Evolutionary conservation across 495 filamentous ascomycete genomes (phyloP).

Genomic region (Penicillium salamii): DNA sequence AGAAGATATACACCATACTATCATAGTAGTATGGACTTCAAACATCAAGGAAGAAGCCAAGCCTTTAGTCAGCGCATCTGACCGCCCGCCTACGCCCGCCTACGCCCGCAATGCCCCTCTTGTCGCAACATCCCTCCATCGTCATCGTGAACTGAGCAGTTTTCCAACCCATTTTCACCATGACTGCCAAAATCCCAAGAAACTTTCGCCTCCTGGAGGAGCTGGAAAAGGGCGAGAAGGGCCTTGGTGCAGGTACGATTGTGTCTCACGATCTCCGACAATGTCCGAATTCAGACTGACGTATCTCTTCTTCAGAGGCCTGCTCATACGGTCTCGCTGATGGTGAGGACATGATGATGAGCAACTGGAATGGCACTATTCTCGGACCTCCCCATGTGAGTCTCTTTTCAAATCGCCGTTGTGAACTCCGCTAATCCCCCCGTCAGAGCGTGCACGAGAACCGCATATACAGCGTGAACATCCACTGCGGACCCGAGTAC

Average conservation of each 20-base stretch:
- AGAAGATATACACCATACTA: no score
- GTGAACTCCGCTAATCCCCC: slow-evolving; percentile 9
- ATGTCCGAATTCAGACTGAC: slow-evolving; percentile 9
- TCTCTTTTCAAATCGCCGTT: slow-evolving; percentile 11
- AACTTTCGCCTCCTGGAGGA: slow-evolving; percentile 97
- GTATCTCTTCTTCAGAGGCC: slow-evolving; percentile 60
- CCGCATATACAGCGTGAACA: slow-evolving; percentile 95
- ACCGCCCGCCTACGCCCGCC: slow-evolving; percentile 4
- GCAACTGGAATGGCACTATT: slow-evolving; percentile 97
- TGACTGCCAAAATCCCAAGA: slow-evolving; percentile 83
- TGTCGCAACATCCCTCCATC: slow-evolving; percentile 11
- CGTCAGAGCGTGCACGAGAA: slow-evolving; percentile 91
- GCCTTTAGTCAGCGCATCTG: slow-evolving; percentile 19
- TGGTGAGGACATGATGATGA: slow-evolving; percentile 94
- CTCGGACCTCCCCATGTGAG: slow-evolving; percentile 93
- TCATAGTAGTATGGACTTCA: no score
- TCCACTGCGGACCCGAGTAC: slow-evolving; percentile 90
- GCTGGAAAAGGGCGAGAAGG: slow-evolving; percentile 98
- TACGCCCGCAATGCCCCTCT: slow-evolving; percentile 21
- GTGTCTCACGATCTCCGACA: background rate
- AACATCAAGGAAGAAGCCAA: no score
- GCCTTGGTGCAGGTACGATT: slow-evolving; percentile 77
- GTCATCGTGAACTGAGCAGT: slow-evolving; percentile 3
- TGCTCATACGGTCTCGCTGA: slow-evolving; percentile 96
- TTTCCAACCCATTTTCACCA: slow-evolving; percentile 28